These are phyloP conservation scores for Thermothielavioides terrestris DNA, from an alignment of 495 filamentous ascomycete genomes.

Conservation along the genomic window DNA sequence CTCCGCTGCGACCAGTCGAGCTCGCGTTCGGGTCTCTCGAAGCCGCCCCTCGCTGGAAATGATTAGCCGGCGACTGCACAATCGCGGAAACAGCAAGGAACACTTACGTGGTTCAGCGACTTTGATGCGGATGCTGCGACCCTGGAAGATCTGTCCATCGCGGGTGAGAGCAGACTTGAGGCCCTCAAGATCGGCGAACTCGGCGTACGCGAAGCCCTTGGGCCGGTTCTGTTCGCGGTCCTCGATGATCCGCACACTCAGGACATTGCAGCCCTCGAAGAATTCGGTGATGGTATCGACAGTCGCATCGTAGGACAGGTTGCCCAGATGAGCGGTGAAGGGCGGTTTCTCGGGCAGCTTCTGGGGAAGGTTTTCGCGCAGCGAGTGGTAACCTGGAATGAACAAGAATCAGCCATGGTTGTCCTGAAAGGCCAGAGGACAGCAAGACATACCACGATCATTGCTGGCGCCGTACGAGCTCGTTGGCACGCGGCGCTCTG, in stretches of 20 bases:
- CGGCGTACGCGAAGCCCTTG: constrained; percentile 97
- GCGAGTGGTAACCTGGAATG: constrained; percentile 46
- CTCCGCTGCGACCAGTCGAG: constrained; percentile 50
- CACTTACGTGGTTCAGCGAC: constrained; percentile 41
- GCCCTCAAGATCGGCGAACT: constrained; percentile 81
- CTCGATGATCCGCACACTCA: constrained; percentile 89
- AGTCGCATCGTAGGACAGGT: constrained; percentile 89
- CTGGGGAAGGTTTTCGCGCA: constrained; percentile 67
- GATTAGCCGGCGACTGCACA: constrained; percentile 19
- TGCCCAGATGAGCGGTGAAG: constrained; percentile 91
- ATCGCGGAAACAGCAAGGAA: not conserved
- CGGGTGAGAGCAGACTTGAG: constrained; percentile 84
- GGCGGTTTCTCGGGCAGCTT: constrained; percentile 81
- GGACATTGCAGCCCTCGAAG: constrained; percentile 73
- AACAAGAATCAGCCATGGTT: not conserved
- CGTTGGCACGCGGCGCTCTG: constrained; percentile 29
- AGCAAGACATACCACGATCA: constrained; percentile 29
- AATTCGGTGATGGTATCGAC: constrained; percentile 71
- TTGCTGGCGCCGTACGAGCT: constrained; percentile 25
- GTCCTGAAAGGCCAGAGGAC: not conserved
- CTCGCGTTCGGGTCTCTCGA: constrained; percentile 47
- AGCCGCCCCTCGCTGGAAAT: constrained; percentile 60
- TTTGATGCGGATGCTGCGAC: constrained; percentile 76
- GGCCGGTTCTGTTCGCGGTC: constrained; percentile 85
- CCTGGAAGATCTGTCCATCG: constrained; percentile 70